Evolutionary conservation across 108 stramenopile species (phyloP).

Genomic region (Skeletonema tropicum): DNA sequence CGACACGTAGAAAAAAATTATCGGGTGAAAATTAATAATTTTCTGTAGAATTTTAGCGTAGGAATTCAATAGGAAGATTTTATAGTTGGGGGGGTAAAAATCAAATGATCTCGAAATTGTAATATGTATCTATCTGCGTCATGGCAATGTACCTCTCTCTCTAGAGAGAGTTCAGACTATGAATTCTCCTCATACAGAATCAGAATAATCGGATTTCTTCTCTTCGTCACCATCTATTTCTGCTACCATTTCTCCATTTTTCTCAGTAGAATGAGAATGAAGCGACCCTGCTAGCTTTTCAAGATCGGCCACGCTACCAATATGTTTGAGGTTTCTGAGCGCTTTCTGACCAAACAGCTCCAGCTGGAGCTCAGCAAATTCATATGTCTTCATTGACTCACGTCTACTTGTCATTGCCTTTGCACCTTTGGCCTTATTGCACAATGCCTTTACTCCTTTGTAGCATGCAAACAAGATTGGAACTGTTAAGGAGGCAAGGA

Average conservation of each 20-base stretch:
- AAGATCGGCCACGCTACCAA: conserved; percentile 21
- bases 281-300: conserved; percentile 14
- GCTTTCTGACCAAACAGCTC: conserved; percentile 40
- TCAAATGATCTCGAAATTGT: too few relatives aligned
- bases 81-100: too few relatives aligned
- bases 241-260: neutral
- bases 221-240: neutral
- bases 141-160: too few relatives aligned
- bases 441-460: conserved; percentile 1
- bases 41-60: too few relatives aligned
- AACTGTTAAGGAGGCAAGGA: conserved; percentile 47
- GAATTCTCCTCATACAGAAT: neutral
- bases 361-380: conserved; percentile 33
- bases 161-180: too few relatives aligned
- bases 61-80: too few relatives aligned
- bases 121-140: too few relatives aligned
- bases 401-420: conserved; percentile 18
- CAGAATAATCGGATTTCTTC: neutral
- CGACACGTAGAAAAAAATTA: too few relatives aligned
- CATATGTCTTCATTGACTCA: conserved; percentile 28
- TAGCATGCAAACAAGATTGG: conserved; percentile 41
- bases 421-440: conserved; percentile 4
- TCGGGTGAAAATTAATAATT: too few relatives aligned
- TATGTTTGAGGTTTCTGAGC: conserved; percentile 24
- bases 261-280: neutral